Conservation (phyloP, 805 yeast genomes). For the Wickerhamomyces rabaulensis region DNA sequence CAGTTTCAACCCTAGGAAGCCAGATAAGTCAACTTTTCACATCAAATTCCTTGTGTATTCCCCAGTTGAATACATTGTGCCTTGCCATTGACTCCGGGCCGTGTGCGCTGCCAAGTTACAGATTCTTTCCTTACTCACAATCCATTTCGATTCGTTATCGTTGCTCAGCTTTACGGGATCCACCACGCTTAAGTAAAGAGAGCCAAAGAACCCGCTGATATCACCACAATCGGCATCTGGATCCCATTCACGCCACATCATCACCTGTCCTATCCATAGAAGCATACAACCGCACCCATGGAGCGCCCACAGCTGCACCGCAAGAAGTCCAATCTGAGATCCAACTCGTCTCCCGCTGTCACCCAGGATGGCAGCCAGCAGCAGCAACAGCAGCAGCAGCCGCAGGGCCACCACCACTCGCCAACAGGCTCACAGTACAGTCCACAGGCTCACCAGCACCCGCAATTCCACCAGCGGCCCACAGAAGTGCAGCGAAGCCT, state of each 20-base stretch:
- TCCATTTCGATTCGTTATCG: neutral
- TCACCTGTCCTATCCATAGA: neutral
- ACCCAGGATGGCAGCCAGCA: neutral
- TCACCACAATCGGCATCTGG: neutral
- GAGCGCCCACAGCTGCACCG: neutral
- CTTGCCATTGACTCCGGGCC: neutral
- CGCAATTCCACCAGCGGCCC: conserved; percentile 2
- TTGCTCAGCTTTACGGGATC: neutral
- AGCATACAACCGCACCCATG: neutral
- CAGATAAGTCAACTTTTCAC: neutral
- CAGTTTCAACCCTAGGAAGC: neutral
- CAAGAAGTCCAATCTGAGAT: conserved; percentile 1
- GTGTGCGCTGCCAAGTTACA: neutral
- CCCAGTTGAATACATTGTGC: neutral
- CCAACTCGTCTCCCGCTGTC: neutral
- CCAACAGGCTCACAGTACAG: neutral
- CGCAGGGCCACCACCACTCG: neutral
- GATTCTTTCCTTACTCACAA: neutral
- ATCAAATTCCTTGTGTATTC: neutral
- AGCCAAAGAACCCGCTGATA: neutral
- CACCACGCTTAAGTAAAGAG: neutral
- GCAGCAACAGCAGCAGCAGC: conserved; percentile 4
- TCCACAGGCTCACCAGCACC: conserved; percentile 1
- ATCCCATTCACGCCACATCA: neutral
- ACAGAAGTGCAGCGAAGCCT: conserved; percentile 8